Base-by-base conservation (phyloP, 331 rosid species). In the Ulmus americana region DNA sequence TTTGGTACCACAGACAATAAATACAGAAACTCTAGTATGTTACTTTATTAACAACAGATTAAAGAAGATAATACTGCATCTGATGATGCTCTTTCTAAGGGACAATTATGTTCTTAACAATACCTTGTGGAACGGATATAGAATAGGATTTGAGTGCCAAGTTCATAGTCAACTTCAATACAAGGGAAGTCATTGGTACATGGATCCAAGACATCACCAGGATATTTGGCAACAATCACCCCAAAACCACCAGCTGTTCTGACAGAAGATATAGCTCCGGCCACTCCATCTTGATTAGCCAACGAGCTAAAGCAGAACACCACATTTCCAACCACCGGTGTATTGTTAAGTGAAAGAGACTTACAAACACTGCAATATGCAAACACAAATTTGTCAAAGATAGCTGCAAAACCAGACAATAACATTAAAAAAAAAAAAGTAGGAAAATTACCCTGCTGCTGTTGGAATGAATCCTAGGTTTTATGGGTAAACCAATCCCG, bases 221-320 rank as follows among this genome's bases (percentile, higher is more conserved):
- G 75, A 59, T 68, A 61, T 55, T 56, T 65, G n/a, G 74, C 77
- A 3, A 66, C 48, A 14, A 78, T 70, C n/a, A 78, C 63, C 35
- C 83, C 83, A 54, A 70, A 65, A 39, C 74, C 83, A 5, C 79
- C 83, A 2, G 76, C 76, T 47, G 18, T 28, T 64, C 59, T 73
- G 14, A 78, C 76, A 28, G 45, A 38, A 13, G 66, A 41, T 48
- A 59, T 16, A 40, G 79, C 76, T 8, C 2, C 12, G 13, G 40
- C 45, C 46, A 70, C 16, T 4, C 49, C 57, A 10, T 5, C 10
- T 28, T 54, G 6, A 11, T 52, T 50, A 58, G 51, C 39, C 12
- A 7, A 14, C 55, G 82, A 45, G 12, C 71, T 67, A 67, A 78
- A 78, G 73, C 83, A 78, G 7, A 78, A 64, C 59, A 74, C 83